Evolutionary conservation across 2,329 filamentous ascomycete genomes (phyloP).

Genomic region (Aspergillus sp.): DNA sequence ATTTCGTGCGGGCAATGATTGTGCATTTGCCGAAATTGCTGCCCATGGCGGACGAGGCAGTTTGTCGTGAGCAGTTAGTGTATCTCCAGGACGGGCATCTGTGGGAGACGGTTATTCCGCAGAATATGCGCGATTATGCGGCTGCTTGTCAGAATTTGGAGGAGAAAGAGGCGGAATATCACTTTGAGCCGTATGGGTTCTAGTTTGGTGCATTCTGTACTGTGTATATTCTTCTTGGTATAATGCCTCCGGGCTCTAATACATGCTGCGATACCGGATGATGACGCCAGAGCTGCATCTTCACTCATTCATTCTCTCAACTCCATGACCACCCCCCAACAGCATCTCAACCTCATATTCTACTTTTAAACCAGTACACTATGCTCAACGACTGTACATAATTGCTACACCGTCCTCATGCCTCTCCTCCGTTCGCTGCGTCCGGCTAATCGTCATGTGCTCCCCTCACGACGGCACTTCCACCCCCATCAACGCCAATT

Average conservation of each 20-base stretch:
- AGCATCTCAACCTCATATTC: not conserved
- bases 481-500: conserved; percentile 44
- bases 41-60: conserved; percentile 24
- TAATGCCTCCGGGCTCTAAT: not conserved
- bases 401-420: conserved; percentile 5
- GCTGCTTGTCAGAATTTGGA: conserved; percentile 21
- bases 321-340: not conserved
- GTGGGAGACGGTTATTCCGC: conserved; percentile 28
- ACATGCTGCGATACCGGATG: not conserved
- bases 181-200: conserved; percentile 14
- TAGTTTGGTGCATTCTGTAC: conserved; percentile 2
- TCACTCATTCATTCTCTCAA: not conserved
- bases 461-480: conserved; percentile 17
- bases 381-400: too few species aligned
- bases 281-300: not conserved
- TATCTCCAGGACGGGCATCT: conserved; percentile 25
- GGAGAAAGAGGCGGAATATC: conserved; percentile 7
- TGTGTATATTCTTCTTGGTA: not conserved
- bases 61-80: conserved; percentile 24
- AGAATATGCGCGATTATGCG: conserved; percentile 30
- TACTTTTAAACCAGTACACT: not conserved
- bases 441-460: not conserved
- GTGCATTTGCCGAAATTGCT: conserved; percentile 22
- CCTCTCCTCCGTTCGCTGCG: conserved; percentile 10
- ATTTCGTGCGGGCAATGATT: conserved; percentile 25